Conservation (phyloP, 192 early-diverging fungal genomes). For the Coemansia sp. region DNA sequence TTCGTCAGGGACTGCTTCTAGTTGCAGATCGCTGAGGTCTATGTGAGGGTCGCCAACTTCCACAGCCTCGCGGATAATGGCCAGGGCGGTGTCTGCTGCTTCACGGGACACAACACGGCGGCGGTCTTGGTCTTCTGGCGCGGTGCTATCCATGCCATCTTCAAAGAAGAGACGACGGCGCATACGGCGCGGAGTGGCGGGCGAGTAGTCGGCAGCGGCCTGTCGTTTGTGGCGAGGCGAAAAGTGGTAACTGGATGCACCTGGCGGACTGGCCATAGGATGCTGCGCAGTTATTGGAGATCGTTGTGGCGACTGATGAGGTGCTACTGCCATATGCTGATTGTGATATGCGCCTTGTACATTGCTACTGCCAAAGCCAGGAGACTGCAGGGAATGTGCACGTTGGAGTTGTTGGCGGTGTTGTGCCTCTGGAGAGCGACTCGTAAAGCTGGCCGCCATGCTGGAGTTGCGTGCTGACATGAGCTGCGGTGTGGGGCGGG, state of each 20-base stretch:
- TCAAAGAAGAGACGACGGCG: slow-evolving; percentile 53
- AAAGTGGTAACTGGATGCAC: slow-evolving; percentile 22
- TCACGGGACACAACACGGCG: slow-evolving; percentile 10
- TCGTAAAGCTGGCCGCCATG: slow-evolving; percentile 27
- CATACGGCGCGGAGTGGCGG: slow-evolving; percentile 38
- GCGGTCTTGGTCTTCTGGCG: slow-evolving; percentile 26
- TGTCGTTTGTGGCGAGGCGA: slow-evolving; percentile 44
- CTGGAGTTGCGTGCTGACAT: slow-evolving; percentile 41
- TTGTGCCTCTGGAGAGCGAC: slow-evolving; percentile 33
- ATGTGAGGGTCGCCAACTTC: slow-evolving; percentile 50
- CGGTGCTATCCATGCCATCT: slow-evolving; percentile 28
- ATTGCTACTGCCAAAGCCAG: background rate
- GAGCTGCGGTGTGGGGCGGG: slow-evolving; percentile 25
- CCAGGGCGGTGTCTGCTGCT: slow-evolving; percentile 27
- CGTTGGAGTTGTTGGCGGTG: slow-evolving; percentile 33
- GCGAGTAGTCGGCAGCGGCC: slow-evolving; percentile 5
- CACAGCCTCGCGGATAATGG: slow-evolving; percentile 51
- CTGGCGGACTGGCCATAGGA: slow-evolving; percentile 11
- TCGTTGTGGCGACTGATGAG: background rate
- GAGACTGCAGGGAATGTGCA: slow-evolving; percentile 44
- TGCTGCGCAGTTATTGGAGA: background rate
- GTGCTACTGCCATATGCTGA: background rate
- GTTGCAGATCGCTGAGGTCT: slow-evolving; percentile 55
- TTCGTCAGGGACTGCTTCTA: slow-evolving; percentile 51
- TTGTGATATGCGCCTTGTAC: background rate